Evolutionary conservation across 2,329 filamentous ascomycete genomes (phyloP).

Genomic region (Pseudopyrenochaeta lycopersici): DNA sequence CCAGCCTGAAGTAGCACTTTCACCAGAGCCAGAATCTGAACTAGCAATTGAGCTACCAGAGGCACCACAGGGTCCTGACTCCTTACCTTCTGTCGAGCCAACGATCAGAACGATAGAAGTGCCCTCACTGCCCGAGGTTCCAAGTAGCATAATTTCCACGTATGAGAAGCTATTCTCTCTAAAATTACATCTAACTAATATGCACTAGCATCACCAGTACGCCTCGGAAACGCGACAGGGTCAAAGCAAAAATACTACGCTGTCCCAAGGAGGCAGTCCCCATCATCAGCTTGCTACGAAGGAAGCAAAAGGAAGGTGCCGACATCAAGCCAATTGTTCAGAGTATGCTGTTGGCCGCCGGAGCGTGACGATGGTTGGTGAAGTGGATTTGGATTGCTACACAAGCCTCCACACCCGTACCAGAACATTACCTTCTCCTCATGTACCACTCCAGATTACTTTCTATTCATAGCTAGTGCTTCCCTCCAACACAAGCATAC

Average conservation of each 20-base stretch:
- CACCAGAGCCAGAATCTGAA: too few relatives aligned
- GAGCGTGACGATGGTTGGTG: conserved; percentile 9
- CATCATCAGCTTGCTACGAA: conserved; percentile 24
- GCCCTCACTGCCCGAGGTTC: neutral
- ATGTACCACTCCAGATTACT: neutral
- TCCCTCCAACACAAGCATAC: neutral
- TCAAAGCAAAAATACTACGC: conserved; percentile 6
- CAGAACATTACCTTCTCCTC: neutral
- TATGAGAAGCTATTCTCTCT: neutral
- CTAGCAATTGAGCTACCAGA: too few relatives aligned
- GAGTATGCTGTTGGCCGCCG: conserved; percentile 10
- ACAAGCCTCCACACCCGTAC: neutral
- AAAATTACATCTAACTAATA: neutral
- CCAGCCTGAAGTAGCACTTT: too few relatives aligned
- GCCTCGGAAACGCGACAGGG: conserved; percentile 12
- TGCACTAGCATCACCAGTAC: neutral
- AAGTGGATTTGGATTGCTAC: conserved; percentile 6
- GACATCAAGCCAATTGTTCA: conserved; percentile 30
- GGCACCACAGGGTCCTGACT: too few relatives aligned
- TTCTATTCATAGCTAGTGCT: neutral
- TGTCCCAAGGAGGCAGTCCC: conserved; percentile 17
- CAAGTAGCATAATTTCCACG: neutral
- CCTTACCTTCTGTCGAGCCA: too few relatives aligned
- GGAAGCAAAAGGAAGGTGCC: conserved; percentile 33
- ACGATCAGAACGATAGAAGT: conserved; percentile 2